phyloP scores from a whole-genome alignment of 352 stramenopile genomes.

The Globisporangium alternatum region DNA sequence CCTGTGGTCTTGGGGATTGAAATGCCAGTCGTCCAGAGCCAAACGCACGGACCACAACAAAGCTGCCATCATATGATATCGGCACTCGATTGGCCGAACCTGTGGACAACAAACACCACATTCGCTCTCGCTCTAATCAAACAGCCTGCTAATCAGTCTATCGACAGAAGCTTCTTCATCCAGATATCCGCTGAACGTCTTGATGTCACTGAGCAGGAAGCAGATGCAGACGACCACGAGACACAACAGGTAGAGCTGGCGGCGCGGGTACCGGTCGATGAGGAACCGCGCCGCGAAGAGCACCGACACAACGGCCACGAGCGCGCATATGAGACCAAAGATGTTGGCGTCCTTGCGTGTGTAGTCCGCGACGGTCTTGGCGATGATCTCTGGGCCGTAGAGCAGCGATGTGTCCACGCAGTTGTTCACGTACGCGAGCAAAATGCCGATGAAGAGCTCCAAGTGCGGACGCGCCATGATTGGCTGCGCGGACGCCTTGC shows the following conservation, averaged over 20 bases:
- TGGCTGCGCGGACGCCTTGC: neutral
- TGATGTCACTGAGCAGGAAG: too few relatives aligned
- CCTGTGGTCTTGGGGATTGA: too few relatives aligned
- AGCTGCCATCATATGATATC: too few relatives aligned
- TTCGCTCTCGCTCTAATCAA: too few relatives aligned
- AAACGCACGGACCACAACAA: too few relatives aligned
- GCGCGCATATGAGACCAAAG: conserved; percentile 66
- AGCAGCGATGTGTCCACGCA: conserved; percentile 87
- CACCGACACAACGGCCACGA: conserved; percentile 68
- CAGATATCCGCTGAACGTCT: too few relatives aligned
- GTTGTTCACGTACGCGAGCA: conserved; percentile 87
- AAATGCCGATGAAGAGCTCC: conserved; percentile 72
- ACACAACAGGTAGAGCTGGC: conserved; percentile 71
- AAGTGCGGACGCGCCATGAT: conserved; percentile 29
- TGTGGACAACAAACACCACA: too few relatives aligned
- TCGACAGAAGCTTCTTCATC: too few relatives aligned
- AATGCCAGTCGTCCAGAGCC: too few relatives aligned
- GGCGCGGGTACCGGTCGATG: conserved; percentile 62
- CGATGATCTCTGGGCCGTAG: conserved; percentile 82
- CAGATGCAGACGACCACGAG: conserved; percentile 16
- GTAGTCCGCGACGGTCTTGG: conserved; percentile 57
- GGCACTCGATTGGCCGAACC: too few relatives aligned
- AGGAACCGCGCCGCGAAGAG: conserved; percentile 64
- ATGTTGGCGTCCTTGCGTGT: conserved; percentile 68
- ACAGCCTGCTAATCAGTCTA: too few relatives aligned